These are phyloP conservation scores for Phytophthora ramorum DNA, from an alignment of 352 stramenopile species.

Conservation along the genomic window DNA sequence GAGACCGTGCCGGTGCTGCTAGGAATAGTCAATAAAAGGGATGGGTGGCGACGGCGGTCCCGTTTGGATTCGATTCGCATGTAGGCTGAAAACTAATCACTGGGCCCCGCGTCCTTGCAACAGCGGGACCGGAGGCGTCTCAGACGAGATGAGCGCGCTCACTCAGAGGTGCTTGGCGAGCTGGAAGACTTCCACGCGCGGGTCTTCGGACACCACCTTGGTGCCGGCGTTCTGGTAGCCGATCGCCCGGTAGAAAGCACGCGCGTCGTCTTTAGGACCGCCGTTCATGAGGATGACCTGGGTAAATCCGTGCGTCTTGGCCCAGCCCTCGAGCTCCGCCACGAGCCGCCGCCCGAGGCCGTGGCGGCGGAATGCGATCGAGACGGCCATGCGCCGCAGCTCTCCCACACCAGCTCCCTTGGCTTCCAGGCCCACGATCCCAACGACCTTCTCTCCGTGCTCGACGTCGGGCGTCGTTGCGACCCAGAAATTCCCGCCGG, in stretches of 20 bases:
- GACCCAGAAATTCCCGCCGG: constrained; percentile 56
- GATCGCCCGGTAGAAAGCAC: constrained; percentile 45
- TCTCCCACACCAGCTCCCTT: constrained; percentile 42
- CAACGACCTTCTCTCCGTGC: constrained; percentile 34
- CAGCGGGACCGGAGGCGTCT: not conserved
- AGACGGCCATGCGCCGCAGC: constrained; percentile 56
- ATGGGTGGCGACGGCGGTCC: not conserved
- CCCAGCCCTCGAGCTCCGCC: constrained; percentile 49
- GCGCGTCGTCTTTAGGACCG: constrained; percentile 39
- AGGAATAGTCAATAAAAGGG: constrained; percentile 5
- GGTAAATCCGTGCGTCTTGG: constrained; percentile 36
- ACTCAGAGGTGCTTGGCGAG: constrained; percentile 44
- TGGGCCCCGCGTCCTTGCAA: constrained; percentile 7
- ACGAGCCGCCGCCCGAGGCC: constrained; percentile 50
- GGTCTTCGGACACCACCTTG: constrained; percentile 39
- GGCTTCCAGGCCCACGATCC: constrained; percentile 50
- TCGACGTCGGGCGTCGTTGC: constrained; percentile 18
- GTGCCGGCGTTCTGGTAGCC: constrained; percentile 37
- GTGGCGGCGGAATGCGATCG: constrained; percentile 38
- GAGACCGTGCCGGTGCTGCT: constrained; percentile 13
- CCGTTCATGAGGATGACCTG: constrained; percentile 46
- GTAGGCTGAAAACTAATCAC: not conserved
- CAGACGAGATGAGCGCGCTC: not conserved
- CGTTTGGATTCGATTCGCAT: constrained; percentile 6
- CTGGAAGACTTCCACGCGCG: constrained; percentile 40